phyloP scores from a whole-genome alignment of 2,329 filamentous ascomycete species.

The Escovopsis sp. region DNA sequence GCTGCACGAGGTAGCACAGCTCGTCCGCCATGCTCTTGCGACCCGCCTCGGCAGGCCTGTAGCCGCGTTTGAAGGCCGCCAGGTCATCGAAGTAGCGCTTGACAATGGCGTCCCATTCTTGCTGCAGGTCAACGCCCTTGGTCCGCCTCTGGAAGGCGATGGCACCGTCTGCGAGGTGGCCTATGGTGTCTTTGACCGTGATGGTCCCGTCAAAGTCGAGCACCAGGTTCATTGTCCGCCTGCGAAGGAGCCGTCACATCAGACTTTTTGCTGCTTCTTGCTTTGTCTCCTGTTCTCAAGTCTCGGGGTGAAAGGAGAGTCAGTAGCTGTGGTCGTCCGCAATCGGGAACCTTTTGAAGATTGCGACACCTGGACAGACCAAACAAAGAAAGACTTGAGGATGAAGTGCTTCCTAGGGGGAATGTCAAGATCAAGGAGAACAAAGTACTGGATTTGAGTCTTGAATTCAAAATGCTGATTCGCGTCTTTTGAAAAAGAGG shows the following conservation, averaged over 20 bases:
- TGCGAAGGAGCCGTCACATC: not conserved
- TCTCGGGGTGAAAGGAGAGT: no score
- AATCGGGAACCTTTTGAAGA: no score
- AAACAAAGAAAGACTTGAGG: no score
- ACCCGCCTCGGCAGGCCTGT: slow-evolving; percentile 16
- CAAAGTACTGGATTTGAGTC: no score
- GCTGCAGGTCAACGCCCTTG: slow-evolving; percentile 17
- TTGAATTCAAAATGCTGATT: no score
- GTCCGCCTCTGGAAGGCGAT: slow-evolving; percentile 18
- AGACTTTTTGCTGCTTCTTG: not conserved
- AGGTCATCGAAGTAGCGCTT: slow-evolving; percentile 28
- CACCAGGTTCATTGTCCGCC: slow-evolving; percentile 26
- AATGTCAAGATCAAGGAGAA: no score
- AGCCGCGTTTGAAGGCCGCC: slow-evolving; percentile 19
- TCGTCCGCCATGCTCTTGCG: slow-evolving; percentile 24
- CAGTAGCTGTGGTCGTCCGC: no score
- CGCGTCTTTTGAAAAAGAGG: no score
- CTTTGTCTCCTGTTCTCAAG: no score
- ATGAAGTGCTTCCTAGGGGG: no score
- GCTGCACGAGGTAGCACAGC: slow-evolving; percentile 25
- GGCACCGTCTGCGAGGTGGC: slow-evolving; percentile 28
- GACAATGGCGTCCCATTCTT: slow-evolving; percentile 30
- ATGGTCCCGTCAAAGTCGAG: slow-evolving; percentile 48
- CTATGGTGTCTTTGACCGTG: slow-evolving; percentile 37
- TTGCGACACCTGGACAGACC: no score